Evolutionary conservation across 1,139 yeast species (phyloP).

Genomic region (Candida sp.): DNA sequence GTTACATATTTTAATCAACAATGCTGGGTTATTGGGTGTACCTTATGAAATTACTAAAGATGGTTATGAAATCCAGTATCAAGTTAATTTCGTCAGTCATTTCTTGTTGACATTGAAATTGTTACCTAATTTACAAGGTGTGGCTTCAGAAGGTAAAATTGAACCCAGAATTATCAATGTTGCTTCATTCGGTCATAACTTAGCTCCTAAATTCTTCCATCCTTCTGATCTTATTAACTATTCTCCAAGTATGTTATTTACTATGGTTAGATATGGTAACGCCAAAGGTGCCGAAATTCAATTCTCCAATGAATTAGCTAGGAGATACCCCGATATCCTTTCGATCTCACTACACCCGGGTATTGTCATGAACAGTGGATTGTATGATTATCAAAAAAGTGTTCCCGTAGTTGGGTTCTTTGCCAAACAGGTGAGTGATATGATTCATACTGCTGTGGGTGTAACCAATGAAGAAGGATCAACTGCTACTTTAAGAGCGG

Average conservation of each 20-base stretch:
- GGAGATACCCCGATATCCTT: conserved; percentile 28
- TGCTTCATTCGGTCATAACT: conserved; percentile 32
- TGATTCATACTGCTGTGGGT: conserved; percentile 16
- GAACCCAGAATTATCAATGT: conserved; percentile 32
- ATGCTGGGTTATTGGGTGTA: conserved; percentile 43
- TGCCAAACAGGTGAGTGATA: conserved; percentile 14
- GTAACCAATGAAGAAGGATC: conserved; percentile 34
- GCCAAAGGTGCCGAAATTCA: conserved; percentile 37
- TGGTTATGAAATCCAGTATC: conserved; percentile 39
- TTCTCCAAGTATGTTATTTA: conserved; percentile 20
- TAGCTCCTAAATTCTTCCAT: conserved; percentile 18
- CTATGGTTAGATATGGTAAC: conserved; percentile 34
- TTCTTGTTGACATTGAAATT: conserved; percentile 29
- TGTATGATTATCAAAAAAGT: conserved; percentile 29
- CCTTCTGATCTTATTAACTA: conserved; percentile 20
- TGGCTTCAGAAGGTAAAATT: conserved; percentile 12
- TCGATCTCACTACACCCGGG: conserved; percentile 41
- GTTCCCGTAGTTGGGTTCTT: conserved; percentile 22
- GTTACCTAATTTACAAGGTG: conserved; percentile 24
- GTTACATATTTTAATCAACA: conserved; percentile 34
- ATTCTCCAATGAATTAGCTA: conserved; percentile 22
- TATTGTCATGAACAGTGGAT: conserved; percentile 28
- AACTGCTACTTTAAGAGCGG: conserved; percentile 30
- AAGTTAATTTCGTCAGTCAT: conserved; percentile 36
- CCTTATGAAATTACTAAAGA: conserved; percentile 35